phyloP scores from a whole-genome alignment of 176 grass and related monocot genomes.

The Zea luxurians region DNA sequence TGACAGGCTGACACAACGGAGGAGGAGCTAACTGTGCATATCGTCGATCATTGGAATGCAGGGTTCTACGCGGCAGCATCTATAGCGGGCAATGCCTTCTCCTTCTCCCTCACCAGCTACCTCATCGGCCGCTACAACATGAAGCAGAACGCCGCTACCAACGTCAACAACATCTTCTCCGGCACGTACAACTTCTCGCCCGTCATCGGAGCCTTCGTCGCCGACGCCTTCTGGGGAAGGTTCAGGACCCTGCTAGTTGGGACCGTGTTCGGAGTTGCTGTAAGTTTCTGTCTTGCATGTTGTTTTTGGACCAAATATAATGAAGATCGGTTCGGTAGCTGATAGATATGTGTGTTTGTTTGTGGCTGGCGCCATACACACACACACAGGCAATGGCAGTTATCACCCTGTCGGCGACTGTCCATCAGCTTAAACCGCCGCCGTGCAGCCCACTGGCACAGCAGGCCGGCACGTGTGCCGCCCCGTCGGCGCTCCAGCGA shows the following conservation, averaged over 20 bases:
- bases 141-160: background rate
- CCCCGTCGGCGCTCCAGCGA: slow-evolving; percentile 33
- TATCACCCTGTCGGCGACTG: slow-evolving; percentile 7
- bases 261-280: background rate
- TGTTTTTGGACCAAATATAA: too few relatives aligned
- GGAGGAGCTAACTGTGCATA: too few relatives aligned
- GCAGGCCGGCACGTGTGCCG: slow-evolving; percentile 25
- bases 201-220: slow-evolving; percentile 51
- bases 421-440: slow-evolving; percentile 36
- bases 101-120: background rate
- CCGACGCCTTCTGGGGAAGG: slow-evolving; percentile 50
- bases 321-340: too few relatives aligned
- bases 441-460: background rate
- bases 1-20: too few relatives aligned
- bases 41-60: background rate
- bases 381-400: slow-evolving; percentile 23
- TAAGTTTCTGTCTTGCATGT: background rate
- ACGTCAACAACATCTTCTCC: slow-evolving; percentile 30
- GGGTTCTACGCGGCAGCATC: background rate
- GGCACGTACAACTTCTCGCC: slow-evolving; percentile 38
- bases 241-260: slow-evolving; percentile 40
- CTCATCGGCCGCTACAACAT: slow-evolving; percentile 37
- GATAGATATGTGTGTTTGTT: background rate
- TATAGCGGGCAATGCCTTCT: slow-evolving; percentile 14
- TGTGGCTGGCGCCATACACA: too few relatives aligned